Conservation (phyloP, 768 basidiomycete genomes). For the Strobilomyces dryophilus region DNA sequence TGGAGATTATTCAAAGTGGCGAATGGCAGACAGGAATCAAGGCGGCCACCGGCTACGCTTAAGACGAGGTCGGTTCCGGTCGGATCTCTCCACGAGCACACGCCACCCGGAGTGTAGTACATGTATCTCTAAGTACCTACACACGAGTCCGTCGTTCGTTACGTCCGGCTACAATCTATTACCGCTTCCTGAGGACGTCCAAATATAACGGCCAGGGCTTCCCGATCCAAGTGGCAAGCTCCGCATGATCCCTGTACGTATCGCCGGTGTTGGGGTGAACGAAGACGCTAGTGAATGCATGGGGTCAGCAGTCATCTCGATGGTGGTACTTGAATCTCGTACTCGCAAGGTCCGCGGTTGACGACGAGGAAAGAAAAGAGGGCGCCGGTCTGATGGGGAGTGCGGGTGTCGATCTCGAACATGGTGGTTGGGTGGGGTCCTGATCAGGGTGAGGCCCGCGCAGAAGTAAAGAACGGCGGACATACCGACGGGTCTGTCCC, state of each 20-base stretch:
- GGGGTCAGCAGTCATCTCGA: slow-evolving; percentile 1
- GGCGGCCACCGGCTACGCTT: neutral
- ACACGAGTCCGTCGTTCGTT: no score
- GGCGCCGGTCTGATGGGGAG: slow-evolving; percentile 63
- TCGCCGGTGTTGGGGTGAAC: slow-evolving; percentile 69
- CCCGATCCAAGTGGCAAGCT: slow-evolving; percentile 66
- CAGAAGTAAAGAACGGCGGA: neutral
- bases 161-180: neutral
- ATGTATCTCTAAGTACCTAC: no score
- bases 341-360: slow-evolving; percentile 70
- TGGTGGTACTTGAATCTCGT: slow-evolving; percentile 25
- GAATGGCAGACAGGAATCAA: neutral
- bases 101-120: no score
- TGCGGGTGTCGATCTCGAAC: slow-evolving; percentile 69
- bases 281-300: slow-evolving; percentile 44
- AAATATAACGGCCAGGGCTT: slow-evolving; percentile 51
- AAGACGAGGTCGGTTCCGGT: slow-evolving; percentile 1
- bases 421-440: slow-evolving; percentile 71
- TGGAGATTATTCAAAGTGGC: slow-evolving; percentile 8
- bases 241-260: slow-evolving; percentile 54
- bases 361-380: slow-evolving; percentile 66
- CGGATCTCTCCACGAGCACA: slow-evolving; percentile 1
- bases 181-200: slow-evolving; percentile 22
- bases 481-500: slow-evolving; percentile 60
- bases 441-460: slow-evolving; percentile 4